A percentile compares a stretch with the other conserved stretches of the same genome.
Conservation (phyloP, 352 stramenopile species). For the Pythium scleroteichum region DNA sequence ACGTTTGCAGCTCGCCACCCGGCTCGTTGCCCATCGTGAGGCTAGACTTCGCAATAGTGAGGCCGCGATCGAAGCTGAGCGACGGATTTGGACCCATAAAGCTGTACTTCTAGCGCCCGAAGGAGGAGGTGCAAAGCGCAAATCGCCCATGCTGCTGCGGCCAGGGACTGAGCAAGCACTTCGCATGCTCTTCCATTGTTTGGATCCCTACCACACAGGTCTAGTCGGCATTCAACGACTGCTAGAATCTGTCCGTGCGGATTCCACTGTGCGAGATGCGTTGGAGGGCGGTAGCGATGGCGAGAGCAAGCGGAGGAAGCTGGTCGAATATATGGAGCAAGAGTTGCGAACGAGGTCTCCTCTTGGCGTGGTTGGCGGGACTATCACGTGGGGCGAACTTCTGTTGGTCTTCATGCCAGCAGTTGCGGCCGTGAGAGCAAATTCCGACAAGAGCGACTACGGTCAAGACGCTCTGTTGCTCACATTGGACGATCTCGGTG, state of each 20-base stretch:
- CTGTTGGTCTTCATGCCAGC: constrained; percentile 67
- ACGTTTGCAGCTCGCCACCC: constrained; percentile 41
- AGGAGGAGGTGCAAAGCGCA: constrained; percentile 14
- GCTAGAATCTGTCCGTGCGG: constrained; percentile 39
- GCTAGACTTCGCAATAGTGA: constrained; percentile 64
- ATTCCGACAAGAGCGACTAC: not conserved
- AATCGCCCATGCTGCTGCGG: constrained; percentile 28
- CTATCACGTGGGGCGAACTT: constrained; percentile 77
- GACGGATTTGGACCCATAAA: constrained; percentile 30
- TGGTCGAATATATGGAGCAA: constrained; percentile 46
- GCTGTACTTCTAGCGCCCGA: not conserved
- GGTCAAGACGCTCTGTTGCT: not conserved
- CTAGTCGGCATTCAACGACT: constrained; percentile 39
- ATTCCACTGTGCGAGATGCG: constrained; percentile 36
- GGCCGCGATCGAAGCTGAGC: constrained; percentile 49
- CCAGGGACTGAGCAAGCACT: constrained; percentile 55
- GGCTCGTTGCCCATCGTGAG: constrained; percentile 51
- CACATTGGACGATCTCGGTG: not conserved
- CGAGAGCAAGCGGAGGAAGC: constrained; percentile 30
- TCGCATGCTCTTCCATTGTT: constrained; percentile 58
- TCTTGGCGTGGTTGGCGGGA: constrained; percentile 25
- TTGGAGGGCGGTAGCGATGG: constrained; percentile 29
- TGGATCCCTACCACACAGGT: constrained; percentile 66
- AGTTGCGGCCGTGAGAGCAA: constrained; percentile 1
- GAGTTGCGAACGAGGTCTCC: constrained; percentile 32